phyloP scores from a whole-genome alignment of 441 rosid genomes.

The Adansonia rubrostipa region DNA sequence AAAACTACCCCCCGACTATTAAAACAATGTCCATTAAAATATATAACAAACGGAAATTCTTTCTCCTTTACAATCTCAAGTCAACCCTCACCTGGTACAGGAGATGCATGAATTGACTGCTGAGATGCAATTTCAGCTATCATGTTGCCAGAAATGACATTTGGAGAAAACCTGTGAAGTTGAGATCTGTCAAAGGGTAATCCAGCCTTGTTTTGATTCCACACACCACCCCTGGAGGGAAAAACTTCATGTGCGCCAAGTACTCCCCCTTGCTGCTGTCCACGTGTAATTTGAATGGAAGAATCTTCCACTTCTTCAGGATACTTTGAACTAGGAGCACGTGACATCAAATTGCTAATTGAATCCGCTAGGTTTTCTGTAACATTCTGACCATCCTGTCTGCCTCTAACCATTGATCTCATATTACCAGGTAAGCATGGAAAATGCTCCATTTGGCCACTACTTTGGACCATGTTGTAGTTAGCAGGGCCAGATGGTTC shows the following conservation, averaged over 20 bases:
- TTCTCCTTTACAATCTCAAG: slow-evolving; percentile 16
- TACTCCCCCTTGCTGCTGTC: slow-evolving; percentile 47
- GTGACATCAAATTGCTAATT: slow-evolving; percentile 29
- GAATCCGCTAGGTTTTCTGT: slow-evolving; percentile 36
- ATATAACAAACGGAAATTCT: slow-evolving; percentile 14
- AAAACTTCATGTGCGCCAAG: slow-evolving; percentile 45
- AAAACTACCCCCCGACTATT: background rate
- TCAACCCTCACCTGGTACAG: slow-evolving; percentile 47
- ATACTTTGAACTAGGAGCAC: slow-evolving; percentile 36
- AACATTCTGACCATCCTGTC: slow-evolving; percentile 41
- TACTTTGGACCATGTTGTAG: slow-evolving; percentile 42
- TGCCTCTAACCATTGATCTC: slow-evolving; percentile 37
- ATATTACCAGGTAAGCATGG: slow-evolving; percentile 36
- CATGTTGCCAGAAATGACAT: slow-evolving; percentile 42
- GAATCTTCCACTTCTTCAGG: slow-evolving; percentile 51
- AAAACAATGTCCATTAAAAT: background rate
- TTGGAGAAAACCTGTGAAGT: slow-evolving; percentile 57
- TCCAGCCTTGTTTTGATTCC: slow-evolving; percentile 59
- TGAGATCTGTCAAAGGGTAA: slow-evolving; percentile 55
- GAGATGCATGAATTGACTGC: slow-evolving; percentile 44
- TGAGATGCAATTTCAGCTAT: slow-evolving; percentile 46
- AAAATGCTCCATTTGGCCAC: slow-evolving; percentile 49
- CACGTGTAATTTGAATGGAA: slow-evolving; percentile 40
- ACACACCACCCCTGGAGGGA: slow-evolving; percentile 40
- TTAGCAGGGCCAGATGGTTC: slow-evolving; percentile 54